Base-by-base conservation (phyloP, 2,329 filamentous ascomycete genomes). In the Botryosphaeria dothidea region DNA sequence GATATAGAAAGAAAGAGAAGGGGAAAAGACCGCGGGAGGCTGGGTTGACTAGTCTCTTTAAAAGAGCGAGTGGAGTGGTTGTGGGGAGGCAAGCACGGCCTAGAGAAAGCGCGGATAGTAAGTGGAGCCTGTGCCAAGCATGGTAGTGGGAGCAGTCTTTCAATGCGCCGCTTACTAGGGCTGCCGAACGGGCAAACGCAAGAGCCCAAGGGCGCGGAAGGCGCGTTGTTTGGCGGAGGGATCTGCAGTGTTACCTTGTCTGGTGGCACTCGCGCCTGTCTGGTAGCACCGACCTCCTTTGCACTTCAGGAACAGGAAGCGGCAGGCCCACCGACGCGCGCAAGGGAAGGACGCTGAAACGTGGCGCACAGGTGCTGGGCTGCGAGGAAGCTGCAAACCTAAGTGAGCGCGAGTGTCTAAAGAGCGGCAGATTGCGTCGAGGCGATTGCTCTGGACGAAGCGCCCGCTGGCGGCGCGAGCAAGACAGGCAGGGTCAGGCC, bases 281-380 rank as follows among this genome's bases (percentile, higher is more conserved):
- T n/a, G 9, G 56, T 60, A 11, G 56, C 56, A 60, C 56, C 41
- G 38, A 4, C 27, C 41, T 46, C 56, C 56, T 60, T 31, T 45
- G 38, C 38, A 60, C 56, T 19, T 60, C 56, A 60, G 56, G 56
- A 60, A 60, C 56, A 60, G 56, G 56, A 60, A 60, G 41, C 56
- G n/a, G 52, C 34, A 27, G 34, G 49, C 34, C 15, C 52, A 27
- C 21, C 9, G 38, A 21, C 25, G 56, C 56, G 56, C 56, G 56
- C 56, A 60, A 46, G 56, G 56, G 29, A 25, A 45, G 56, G 8
- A n/a, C 56, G n/a, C 56, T 60, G 56, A 60, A 60, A 60, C 56
- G 56, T 60, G 56, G 56, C 56, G 41, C 25, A 25, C 56, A 60
- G 56, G n/a, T 34, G 56, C 56, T 23, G 56, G 56, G 38, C 56